These are phyloP conservation scores for Tylopilus plumbeoviolaceoides DNA, from an alignment of 768 basidiomycete species.

Conservation along the genomic window DNA sequence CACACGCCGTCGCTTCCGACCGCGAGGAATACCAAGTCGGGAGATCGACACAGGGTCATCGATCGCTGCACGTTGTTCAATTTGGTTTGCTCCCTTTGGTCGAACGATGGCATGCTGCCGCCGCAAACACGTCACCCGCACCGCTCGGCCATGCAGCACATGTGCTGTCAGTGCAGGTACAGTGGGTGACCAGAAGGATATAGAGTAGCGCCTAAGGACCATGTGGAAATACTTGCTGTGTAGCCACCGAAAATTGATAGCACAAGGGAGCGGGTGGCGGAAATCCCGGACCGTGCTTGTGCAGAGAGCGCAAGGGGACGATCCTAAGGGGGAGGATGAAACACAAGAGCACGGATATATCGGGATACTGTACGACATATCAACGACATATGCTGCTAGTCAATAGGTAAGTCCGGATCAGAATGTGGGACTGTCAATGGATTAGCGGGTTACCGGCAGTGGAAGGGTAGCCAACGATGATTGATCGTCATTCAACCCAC, in stretches of 20 bases:
- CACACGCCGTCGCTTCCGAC: background rate
- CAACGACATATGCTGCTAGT: background rate
- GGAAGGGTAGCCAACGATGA: background rate
- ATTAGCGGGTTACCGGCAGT: background rate
- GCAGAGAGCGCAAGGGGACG: background rate
- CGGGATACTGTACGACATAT: background rate
- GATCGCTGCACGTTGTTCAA: background rate
- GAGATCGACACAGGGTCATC: conserved; percentile 1
- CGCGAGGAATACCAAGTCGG: background rate
- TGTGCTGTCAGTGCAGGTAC: background rate
- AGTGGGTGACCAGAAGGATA: background rate
- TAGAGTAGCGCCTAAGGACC: background rate
- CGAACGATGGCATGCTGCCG: background rate
- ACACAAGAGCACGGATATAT: background rate
- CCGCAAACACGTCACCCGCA: background rate
- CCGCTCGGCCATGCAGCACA: background rate
- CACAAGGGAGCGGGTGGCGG: background rate
- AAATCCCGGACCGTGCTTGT: no score
- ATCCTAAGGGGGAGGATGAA: background rate
- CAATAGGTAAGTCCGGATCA: background rate
- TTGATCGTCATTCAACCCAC: background rate
- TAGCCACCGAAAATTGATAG: background rate
- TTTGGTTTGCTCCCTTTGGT: background rate
- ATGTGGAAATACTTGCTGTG: background rate
- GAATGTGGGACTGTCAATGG: background rate